Conservation (phyloP, 1,139 yeast species). For the Starmera stellimalicola region DNA sequence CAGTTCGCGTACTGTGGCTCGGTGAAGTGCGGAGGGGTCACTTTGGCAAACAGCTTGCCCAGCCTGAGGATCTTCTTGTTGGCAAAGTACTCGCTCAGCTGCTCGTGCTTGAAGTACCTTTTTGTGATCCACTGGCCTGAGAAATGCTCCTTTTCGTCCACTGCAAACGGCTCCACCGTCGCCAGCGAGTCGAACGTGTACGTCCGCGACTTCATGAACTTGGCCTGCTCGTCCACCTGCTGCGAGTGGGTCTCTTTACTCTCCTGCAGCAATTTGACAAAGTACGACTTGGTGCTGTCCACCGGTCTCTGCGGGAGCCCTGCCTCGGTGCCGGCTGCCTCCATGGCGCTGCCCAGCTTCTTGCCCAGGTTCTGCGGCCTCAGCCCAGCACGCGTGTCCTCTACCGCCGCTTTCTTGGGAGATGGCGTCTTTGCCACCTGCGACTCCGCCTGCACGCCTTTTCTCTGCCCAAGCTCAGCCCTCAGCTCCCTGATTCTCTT, state of each 20-base stretch:
- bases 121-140: slow-evolving; percentile 29
- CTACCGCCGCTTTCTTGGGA: slow-evolving; percentile 6
- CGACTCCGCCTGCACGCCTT: neutral
- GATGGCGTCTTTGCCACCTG: slow-evolving; percentile 12
- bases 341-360: neutral
- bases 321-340: neutral
- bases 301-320: neutral
- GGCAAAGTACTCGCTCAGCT: slow-evolving; percentile 27
- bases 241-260: slow-evolving; percentile 16
- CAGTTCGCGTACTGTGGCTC: slow-evolving; percentile 71
- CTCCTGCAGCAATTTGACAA: slow-evolving; percentile 21
- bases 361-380: too few relatives aligned
- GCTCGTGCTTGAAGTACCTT: slow-evolving; percentile 34
- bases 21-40: slow-evolving; percentile 55
- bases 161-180: slow-evolving; percentile 17
- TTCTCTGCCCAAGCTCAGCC: slow-evolving; percentile 4
- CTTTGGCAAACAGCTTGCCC: slow-evolving; percentile 52
- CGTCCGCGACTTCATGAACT: slow-evolving; percentile 23
- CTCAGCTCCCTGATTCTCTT: slow-evolving; percentile 15
- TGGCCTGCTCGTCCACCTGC: slow-evolving; percentile 12
- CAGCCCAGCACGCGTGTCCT: too few relatives aligned
- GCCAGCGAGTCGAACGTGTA: slow-evolving; percentile 24
- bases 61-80: slow-evolving; percentile 46
- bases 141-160: slow-evolving; percentile 25
- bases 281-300: slow-evolving; percentile 21